phyloP scores from a whole-genome alignment of 2,329 filamentous ascomycete genomes.

The Calonectria henricotiae region DNA sequence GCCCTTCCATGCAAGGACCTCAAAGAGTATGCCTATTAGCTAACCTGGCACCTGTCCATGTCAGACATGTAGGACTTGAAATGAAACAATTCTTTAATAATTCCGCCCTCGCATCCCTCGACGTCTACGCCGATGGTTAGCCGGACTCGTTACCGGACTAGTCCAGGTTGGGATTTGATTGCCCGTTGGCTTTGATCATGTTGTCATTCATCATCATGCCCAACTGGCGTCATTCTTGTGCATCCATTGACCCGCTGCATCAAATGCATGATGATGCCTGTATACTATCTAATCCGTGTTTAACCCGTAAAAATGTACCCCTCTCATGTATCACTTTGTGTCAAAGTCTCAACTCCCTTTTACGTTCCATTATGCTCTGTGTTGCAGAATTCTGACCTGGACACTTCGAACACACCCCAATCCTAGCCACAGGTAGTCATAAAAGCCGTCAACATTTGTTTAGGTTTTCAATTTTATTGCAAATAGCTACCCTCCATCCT shows the following conservation, averaged over 20 bases:
- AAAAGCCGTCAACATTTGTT: no score
- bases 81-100: neutral
- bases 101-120: neutral
- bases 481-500: neutral
- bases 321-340: neutral
- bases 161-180: neutral
- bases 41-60: neutral
- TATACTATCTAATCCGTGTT: neutral
- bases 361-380: neutral
- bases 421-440: neutral
- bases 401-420: neutral
- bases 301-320: neutral
- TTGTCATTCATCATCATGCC: neutral
- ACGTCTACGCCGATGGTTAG: neutral
- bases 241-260: neutral
- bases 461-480: neutral
- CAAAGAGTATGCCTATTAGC: neutral
- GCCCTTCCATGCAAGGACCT: neutral
- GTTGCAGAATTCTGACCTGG: neutral
- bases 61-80: slow-evolving; percentile 11
- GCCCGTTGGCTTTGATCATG: neutral
- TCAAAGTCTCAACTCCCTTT: neutral
- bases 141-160: neutral
- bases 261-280: neutral
- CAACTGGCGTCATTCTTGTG: neutral